phyloP scores from a whole-genome alignment of 2,329 filamentous ascomycete genomes.

The Talaromyces sp. region DNA sequence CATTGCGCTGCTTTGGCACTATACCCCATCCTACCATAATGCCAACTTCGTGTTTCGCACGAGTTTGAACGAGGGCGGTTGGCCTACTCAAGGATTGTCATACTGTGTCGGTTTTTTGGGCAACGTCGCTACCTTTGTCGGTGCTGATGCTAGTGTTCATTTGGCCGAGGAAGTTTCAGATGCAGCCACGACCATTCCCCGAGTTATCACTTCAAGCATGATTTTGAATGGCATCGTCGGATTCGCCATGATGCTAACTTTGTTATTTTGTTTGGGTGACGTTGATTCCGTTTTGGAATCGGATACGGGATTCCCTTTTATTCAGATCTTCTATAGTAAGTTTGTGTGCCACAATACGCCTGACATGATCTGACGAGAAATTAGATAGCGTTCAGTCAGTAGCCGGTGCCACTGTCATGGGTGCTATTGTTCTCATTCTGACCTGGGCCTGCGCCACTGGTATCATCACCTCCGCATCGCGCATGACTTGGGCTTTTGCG shows the following conservation, averaged over 20 bases:
- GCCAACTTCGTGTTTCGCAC: conserved; percentile 39
- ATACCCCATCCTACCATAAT: conserved; percentile 34
- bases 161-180: conserved; percentile 44
- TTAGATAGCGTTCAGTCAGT: conserved; percentile 22
- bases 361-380: neutral
- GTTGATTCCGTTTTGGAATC: conserved; percentile 44
- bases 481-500: conserved; percentile 56
- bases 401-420: conserved; percentile 27
- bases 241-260: conserved; percentile 53
- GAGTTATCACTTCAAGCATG: conserved; percentile 49
- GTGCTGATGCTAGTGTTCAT: conserved; percentile 32
- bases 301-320: conserved; percentile 55
- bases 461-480: conserved; percentile 27
- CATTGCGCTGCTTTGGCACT: conserved; percentile 42
- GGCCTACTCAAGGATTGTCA: conserved; percentile 37
- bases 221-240: conserved; percentile 53
- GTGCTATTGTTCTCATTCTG: conserved; percentile 23
- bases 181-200: conserved; percentile 50
- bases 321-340: conserved; percentile 52
- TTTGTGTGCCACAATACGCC: conserved; percentile 27
- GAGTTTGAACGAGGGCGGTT: conserved; percentile 42
- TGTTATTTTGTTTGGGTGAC: conserved; percentile 54
- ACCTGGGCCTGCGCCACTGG: conserved; percentile 26
- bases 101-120: conserved; percentile 40
- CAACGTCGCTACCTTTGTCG: conserved; percentile 41